Evolutionary conservation across 768 basidiomycete genomes (phyloP).

Genomic region (Suillus occidentalis): DNA sequence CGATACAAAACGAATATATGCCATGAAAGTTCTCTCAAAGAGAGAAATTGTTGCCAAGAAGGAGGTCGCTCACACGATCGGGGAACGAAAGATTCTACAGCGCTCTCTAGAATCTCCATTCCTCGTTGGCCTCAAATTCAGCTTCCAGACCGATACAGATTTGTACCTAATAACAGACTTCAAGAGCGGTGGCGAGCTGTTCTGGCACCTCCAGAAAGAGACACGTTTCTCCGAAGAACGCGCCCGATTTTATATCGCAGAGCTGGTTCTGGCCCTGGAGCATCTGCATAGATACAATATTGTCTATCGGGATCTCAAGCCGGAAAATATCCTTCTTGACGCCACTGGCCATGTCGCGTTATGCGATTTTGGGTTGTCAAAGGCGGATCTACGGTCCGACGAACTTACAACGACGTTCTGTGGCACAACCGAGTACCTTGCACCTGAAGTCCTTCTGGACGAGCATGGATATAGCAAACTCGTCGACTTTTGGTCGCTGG

Average conservation of each 20-base stretch:
- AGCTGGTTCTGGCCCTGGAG: conserved; percentile 91
- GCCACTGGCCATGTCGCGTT: conserved; percentile 98
- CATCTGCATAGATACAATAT: conserved; percentile 98
- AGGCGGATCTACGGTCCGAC: conserved; percentile 89
- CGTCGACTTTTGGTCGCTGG: conserved; percentile 98
- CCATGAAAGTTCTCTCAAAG: conserved; percentile 99
- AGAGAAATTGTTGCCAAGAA: conserved; percentile 99
- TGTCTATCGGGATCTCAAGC: conserved; percentile 94
- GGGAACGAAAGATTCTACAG: conserved; percentile 98
- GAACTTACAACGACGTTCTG: conserved; percentile 99
- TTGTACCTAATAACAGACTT: conserved; percentile 98
- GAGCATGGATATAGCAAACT: conserved; percentile 98
- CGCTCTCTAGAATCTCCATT: conserved; percentile 92
- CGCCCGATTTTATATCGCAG: conserved; percentile 95
- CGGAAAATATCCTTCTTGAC: conserved; percentile 97
- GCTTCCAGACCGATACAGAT: conserved; percentile 94
- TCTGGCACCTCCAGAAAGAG: conserved; percentile 98
- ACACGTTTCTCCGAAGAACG: conserved; percentile 91
- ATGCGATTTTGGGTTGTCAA: conserved; percentile 97
- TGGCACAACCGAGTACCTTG: conserved; percentile 97
- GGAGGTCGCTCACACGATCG: conserved; percentile 98
- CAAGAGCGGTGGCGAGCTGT: conserved; percentile 97
- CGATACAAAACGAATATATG: conserved; percentile 98
- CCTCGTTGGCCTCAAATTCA: conserved; percentile 97
- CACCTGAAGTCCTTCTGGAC: conserved; percentile 97